Evolutionary conservation across 768 basidiomycete species (phyloP).

Genomic region (Mycena filopes): DNA sequence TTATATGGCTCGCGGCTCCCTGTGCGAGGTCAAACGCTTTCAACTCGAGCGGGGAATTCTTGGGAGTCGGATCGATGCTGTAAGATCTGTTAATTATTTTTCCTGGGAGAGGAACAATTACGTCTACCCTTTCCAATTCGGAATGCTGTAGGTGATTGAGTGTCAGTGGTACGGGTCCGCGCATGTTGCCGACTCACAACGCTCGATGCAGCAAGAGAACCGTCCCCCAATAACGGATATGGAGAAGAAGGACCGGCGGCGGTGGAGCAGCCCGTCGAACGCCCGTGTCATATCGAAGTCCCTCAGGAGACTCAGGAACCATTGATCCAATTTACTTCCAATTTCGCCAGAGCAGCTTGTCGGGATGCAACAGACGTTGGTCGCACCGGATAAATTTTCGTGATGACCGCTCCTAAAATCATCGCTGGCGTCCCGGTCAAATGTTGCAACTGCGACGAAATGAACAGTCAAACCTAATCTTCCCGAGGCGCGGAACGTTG

Average conservation of each 20-base stretch:
- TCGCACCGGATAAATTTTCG: conserved; percentile 77
- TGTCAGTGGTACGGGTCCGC: conserved; percentile 12
- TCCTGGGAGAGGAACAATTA: not conserved
- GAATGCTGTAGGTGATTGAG: conserved; percentile 59
- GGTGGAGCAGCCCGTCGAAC: conserved; percentile 65
- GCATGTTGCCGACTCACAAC: conserved; percentile 64
- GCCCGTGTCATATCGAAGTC: conserved; percentile 67
- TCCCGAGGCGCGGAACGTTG: conserved; percentile 52
- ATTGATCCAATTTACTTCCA: conserved; percentile 79
- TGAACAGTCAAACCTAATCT: conserved; percentile 61
- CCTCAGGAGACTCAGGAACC: conserved; percentile 78
- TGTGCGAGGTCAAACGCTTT: conserved; percentile 83
- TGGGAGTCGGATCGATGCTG: conserved; percentile 56
- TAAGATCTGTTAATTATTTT: conserved; percentile 18
- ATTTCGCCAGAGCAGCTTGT: conserved; percentile 57
- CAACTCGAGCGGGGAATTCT: conserved; percentile 61
- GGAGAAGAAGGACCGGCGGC: conserved; percentile 74
- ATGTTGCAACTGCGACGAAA: conserved; percentile 13
- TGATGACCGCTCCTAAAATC: conserved; percentile 74
- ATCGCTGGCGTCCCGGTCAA: conserved; percentile 54
- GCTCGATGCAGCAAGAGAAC: conserved; percentile 81
- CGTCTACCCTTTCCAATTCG: conserved; percentile 74
- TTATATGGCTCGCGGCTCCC: conserved; percentile 77
- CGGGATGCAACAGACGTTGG: conserved; percentile 56
- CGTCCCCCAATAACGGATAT: conserved; percentile 81